phyloP scores from a whole-genome alignment of 352 stramenopile genomes.

The Bremia lactucae region DNA sequence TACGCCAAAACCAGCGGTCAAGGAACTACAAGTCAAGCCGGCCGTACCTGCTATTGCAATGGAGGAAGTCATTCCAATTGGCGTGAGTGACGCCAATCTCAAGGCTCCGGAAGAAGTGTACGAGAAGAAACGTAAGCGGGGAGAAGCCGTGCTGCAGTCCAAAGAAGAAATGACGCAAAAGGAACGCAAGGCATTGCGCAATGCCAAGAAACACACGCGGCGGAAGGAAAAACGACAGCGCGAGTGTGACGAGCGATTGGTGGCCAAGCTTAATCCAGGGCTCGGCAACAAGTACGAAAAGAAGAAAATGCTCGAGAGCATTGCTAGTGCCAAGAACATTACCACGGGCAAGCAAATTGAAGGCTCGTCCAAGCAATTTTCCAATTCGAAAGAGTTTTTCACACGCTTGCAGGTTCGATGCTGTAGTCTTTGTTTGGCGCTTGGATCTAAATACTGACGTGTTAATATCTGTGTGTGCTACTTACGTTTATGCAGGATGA shows the following conservation, averaged over 20 bases:
- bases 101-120: conserved; percentile 77
- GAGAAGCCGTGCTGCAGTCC: conserved; percentile 64
- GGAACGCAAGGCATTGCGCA: conserved; percentile 78
- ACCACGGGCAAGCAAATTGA: conserved; percentile 78
- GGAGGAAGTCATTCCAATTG: conserved; percentile 78
- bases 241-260: conserved; percentile 85
- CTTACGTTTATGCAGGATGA: conserved; percentile 25
- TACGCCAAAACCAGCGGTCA: conserved; percentile 87
- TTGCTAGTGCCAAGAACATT: conserved; percentile 72
- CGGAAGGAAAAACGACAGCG: conserved; percentile 86
- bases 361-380: conserved; percentile 73
- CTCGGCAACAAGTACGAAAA: conserved; percentile 94
- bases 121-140: conserved; percentile 83
- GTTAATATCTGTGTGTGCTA: conserved; percentile 3
- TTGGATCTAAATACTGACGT: too few relatives aligned
- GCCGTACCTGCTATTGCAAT: conserved; percentile 73
- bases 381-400: conserved; percentile 85
- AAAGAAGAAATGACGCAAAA: conserved; percentile 83
- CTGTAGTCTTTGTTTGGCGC: conserved; percentile 6
- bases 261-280: conserved; percentile 90
- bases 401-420: conserved; percentile 57
- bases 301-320: conserved; percentile 83
- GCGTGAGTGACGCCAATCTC: conserved; percentile 77
- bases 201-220: conserved; percentile 86
- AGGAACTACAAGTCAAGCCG: conserved; percentile 83